A percentile compares a stretch with the other conserved stretches of the same genome.
These are phyloP conservation scores for Pythium pyrilobum DNA, from an alignment of 352 stramenopile genomes.

Conservation along the genomic window DNA sequence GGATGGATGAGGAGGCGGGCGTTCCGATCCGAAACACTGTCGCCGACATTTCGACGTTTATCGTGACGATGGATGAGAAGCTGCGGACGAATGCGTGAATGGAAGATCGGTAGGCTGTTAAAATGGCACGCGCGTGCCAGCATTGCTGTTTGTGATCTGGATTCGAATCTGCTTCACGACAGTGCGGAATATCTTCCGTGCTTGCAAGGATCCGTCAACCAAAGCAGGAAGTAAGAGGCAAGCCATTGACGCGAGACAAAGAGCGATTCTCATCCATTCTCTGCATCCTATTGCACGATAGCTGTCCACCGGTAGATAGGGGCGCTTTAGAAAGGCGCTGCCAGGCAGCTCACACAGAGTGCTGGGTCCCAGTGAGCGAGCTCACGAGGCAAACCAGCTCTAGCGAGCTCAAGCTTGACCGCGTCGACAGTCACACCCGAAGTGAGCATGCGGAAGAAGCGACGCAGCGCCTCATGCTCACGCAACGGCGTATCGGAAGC, in stretches of 20 bases:
- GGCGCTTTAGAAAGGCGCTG: too few species aligned
- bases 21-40: constrained; percentile 64
- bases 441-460: constrained; percentile 11
- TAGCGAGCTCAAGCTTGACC: not conserved
- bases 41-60: constrained; percentile 55
- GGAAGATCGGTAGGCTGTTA: not conserved
- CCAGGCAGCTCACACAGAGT: too few species aligned
- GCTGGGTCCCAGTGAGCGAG: constrained; percentile 9
- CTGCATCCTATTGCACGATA: too few species aligned
- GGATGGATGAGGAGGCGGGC: constrained; percentile 52
- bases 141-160: too few species aligned
- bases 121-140: too few species aligned
- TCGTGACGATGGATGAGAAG: constrained; percentile 45
- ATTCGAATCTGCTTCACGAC: too few species aligned
- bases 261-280: too few species aligned
- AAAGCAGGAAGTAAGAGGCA: too few species aligned
- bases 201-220: too few species aligned
- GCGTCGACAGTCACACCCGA: constrained; percentile 1
- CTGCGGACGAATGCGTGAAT: constrained; percentile 2
- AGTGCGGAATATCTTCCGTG: too few species aligned
- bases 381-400: not conserved
- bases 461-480: constrained; percentile 1
- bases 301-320: too few species aligned
- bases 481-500: not conserved
- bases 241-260: too few species aligned